These are phyloP conservation scores for Xerocomus amazonicus DNA, from an alignment of 1,284 basidiomycete species.

Conservation along the genomic window DNA sequence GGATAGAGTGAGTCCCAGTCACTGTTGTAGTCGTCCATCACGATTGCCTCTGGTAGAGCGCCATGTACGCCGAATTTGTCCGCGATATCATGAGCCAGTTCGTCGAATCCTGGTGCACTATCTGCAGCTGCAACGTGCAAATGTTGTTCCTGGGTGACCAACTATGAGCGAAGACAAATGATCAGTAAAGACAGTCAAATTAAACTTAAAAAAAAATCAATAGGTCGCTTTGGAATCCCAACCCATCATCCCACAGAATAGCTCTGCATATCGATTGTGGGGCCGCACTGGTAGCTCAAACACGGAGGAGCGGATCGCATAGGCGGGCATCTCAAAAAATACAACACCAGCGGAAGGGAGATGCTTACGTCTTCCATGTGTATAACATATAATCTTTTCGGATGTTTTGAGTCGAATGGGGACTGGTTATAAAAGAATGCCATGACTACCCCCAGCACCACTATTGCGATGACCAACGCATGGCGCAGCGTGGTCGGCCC, in stretches of 20 bases:
- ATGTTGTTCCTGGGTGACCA: conserved; percentile 69
- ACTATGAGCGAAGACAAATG: conserved; percentile 39
- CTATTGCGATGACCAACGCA: conserved; percentile 45
- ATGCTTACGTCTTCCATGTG: conserved; percentile 81
- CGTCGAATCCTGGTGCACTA: conserved; percentile 70
- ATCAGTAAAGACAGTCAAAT: neutral
- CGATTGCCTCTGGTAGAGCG: conserved; percentile 42
- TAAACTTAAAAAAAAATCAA: too few species aligned
- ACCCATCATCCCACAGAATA: neutral
- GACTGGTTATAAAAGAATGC: conserved; percentile 59
- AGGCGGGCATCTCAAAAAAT: too few species aligned
- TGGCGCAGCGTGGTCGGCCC: conserved; percentile 46
- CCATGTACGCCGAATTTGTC: conserved; percentile 51
- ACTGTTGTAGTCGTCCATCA: conserved; percentile 65
- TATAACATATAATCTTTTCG: conserved; percentile 83
- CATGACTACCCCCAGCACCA: conserved; percentile 50
- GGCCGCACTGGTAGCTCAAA: too few species aligned
- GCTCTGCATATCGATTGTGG: neutral
- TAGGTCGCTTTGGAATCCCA: too few species aligned
- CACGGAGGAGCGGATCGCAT: too few species aligned
- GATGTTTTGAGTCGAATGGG: conserved; percentile 84
- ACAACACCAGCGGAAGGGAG: neutral
- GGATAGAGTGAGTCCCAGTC: conserved; percentile 91
- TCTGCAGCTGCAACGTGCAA: conserved; percentile 86
- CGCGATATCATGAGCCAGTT: conserved; percentile 62